Evolutionary conservation across 2,329 filamentous ascomycete species (phyloP).

Genomic region (Ascomycota sp.): DNA sequence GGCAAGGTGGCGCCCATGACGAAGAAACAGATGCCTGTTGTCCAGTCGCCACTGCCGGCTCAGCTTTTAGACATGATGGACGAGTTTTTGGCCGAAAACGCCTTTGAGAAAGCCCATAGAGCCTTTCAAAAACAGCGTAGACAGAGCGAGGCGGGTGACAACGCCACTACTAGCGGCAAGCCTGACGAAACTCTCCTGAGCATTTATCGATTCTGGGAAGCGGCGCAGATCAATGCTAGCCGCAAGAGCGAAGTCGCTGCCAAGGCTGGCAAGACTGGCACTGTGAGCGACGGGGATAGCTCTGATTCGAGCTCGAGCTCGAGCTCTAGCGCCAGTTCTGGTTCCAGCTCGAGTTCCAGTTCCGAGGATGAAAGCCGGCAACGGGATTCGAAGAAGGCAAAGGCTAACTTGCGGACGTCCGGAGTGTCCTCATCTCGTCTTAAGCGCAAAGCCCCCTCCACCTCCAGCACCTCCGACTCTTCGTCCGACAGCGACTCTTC

Average conservation of each 20-base stretch:
- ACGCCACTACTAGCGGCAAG: slow-evolving; percentile 4
- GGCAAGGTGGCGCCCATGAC: slow-evolving; percentile 5
- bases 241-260: slow-evolving; percentile 6
- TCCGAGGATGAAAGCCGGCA: slow-evolving; percentile 11
- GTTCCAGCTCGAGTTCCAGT: slow-evolving; percentile 10
- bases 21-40: slow-evolving; percentile 5
- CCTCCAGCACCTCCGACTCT: slow-evolving; percentile 3
- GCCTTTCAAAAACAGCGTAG: slow-evolving; percentile 43
- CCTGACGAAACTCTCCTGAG: slow-evolving; percentile 22
- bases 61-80: slow-evolving; percentile 48
- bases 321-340: slow-evolving; percentile 8
- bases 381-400: too few relatives aligned
- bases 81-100: slow-evolving; percentile 43
- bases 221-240: slow-evolving; percentile 5
- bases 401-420: too few relatives aligned
- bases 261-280: slow-evolving; percentile 2
- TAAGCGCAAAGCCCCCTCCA: slow-evolving; percentile 20
- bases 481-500: slow-evolving; percentile 10
- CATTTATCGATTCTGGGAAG: slow-evolving; percentile 31
- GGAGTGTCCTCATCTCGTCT: slow-evolving; percentile 12
- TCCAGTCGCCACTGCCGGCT: slow-evolving; percentile 30
- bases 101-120: slow-evolving; percentile 39
- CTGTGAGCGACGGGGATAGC: background rate
- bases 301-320: background rate
- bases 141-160: slow-evolving; percentile 25